Evolutionary conservation across 2,329 filamentous ascomycete species (phyloP).

Genomic region (Cryoendolithus antarcticus): DNA sequence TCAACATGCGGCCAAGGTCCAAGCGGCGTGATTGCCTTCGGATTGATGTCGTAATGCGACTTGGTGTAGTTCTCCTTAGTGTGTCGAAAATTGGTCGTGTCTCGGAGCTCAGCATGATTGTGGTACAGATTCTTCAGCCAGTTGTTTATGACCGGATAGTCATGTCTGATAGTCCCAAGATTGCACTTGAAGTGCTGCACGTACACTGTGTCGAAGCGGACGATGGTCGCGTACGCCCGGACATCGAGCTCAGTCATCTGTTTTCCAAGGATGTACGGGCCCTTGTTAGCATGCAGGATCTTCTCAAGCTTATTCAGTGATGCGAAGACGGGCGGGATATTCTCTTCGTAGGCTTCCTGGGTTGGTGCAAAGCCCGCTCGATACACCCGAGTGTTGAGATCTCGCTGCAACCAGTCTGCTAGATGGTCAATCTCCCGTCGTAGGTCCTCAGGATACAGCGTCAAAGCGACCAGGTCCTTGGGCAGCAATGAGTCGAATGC

Average conservation of each 20-base stretch:
- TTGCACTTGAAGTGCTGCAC: constrained; percentile 57
- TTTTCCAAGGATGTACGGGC: constrained; percentile 45
- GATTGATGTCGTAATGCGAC: constrained; percentile 48
- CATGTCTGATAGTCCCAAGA: constrained; percentile 43
- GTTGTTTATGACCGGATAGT: constrained; percentile 48
- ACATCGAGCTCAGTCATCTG: constrained; percentile 49
- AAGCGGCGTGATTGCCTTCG: constrained; percentile 48
- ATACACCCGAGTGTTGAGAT: constrained; percentile 51
- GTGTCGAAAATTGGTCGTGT: constrained; percentile 52
- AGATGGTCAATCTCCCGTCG: constrained; percentile 40
- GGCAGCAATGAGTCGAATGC: constrained; percentile 42
- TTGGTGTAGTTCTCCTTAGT: constrained; percentile 59
- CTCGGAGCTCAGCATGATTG: constrained; percentile 41
- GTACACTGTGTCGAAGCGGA: constrained; percentile 45
- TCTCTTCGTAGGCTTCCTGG: constrained; percentile 44
- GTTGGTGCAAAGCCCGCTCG: constrained; percentile 46
- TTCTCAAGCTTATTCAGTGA: constrained; percentile 48
- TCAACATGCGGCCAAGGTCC: constrained; percentile 50
- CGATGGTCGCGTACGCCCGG: constrained; percentile 43
- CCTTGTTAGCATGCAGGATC: constrained; percentile 32
- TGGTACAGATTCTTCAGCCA: constrained; percentile 51
- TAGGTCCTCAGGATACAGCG: constrained; percentile 42
- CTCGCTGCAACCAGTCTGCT: constrained; percentile 40
- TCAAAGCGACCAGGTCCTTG: constrained; percentile 28
- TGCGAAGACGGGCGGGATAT: constrained; percentile 44